Evolutionary conservation across 2,329 filamentous ascomycete species (phyloP).

Genomic region (Sporothrix sp.): DNA sequence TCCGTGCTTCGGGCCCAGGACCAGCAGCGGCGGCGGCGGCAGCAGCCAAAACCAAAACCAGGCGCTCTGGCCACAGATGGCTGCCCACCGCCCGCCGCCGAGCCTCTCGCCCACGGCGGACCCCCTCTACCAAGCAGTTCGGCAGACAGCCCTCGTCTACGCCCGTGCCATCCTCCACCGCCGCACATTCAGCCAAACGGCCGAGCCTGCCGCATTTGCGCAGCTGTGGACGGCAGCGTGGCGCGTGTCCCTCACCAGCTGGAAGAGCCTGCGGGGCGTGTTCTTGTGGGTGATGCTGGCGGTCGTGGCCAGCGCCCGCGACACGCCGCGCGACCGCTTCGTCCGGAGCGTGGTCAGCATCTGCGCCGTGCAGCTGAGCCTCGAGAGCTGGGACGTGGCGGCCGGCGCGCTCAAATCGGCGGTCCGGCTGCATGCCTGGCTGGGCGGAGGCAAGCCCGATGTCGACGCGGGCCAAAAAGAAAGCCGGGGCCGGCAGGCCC

Average conservation of each 20-base stretch:
- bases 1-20: neutral
- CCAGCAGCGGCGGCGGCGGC: neutral
- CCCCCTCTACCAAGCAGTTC: slow-evolving; percentile 37
- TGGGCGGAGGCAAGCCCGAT: slow-evolving; percentile 19
- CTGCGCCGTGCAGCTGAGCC: slow-evolving; percentile 34
- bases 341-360: slow-evolving; percentile 37
- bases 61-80: neutral
- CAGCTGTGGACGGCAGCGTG: slow-evolving; percentile 39
- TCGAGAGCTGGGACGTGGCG: slow-evolving; percentile 40
- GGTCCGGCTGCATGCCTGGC: slow-evolving; percentile 34
- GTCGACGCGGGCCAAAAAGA: neutral
- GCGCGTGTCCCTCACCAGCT: slow-evolving; percentile 36
- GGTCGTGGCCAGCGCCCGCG: slow-evolving; percentile 28
- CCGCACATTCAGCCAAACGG: slow-evolving; percentile 32
- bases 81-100: neutral
- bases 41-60: too few relatives aligned
- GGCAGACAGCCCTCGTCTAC: slow-evolving; percentile 38
- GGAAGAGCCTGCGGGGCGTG: slow-evolving; percentile 39
- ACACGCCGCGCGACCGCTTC: slow-evolving; percentile 33
- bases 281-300: slow-evolving; percentile 39
- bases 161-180: slow-evolving; percentile 35
- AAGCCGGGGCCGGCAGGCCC: too few relatives aligned
- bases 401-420: slow-evolving; percentile 28
- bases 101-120: slow-evolving; percentile 24
- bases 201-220: slow-evolving; percentile 31